Evolutionary conservation across 2,329 filamentous ascomycete species (phyloP), one percentile per base, ranked within the genome.

Genomic region (Talaromyces verruculosus): DNA sequence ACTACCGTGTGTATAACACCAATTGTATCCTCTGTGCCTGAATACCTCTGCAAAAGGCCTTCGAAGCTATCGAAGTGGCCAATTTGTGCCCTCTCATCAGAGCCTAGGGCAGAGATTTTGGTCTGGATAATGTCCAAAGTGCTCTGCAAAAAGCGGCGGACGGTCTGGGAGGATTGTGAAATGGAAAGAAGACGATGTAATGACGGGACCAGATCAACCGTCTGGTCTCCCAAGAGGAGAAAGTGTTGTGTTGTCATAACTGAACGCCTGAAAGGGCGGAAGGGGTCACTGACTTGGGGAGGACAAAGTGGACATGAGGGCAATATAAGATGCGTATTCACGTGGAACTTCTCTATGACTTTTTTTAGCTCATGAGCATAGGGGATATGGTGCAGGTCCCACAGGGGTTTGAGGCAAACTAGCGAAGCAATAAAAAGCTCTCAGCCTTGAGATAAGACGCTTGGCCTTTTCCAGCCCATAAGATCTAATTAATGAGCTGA

Each of bases 201-300:
- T 13, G 43, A 47, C 8, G 62, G 62, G 35, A 64, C 49, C 51
- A 58, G 57, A 19, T 64, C 62, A 41, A 64, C 51, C 22, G 62
- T 64, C 53, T 64, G 62, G 37, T 64, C 62, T 47, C 62, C 62
- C 19, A 41, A 64, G 11, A 64, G 51, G 43, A 47, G 19, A 25
- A 47, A 47, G 13, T 47, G 43, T 15, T 47, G 43, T 1, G 10
- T 47, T 22, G 43, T 5, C 43, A 47, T 47, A n/a, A 5, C 15
- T 47, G 43, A 25, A 25, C 19, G 19, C 43, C 43, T 47, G 4
- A 10, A 43, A 47, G 43, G 43, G 10, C 19, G 8, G 2, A 47
- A 25, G 15, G 43, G 19, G n/a, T 45, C n/a, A 22, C 8, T 47
- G 10, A 4, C 19, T 25, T 25, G 8, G 3, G 11, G 19, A 47